Base-by-base conservation (phyloP, 495 filamentous ascomycete genomes). In the Recurvomyces mirabilis region DNA sequence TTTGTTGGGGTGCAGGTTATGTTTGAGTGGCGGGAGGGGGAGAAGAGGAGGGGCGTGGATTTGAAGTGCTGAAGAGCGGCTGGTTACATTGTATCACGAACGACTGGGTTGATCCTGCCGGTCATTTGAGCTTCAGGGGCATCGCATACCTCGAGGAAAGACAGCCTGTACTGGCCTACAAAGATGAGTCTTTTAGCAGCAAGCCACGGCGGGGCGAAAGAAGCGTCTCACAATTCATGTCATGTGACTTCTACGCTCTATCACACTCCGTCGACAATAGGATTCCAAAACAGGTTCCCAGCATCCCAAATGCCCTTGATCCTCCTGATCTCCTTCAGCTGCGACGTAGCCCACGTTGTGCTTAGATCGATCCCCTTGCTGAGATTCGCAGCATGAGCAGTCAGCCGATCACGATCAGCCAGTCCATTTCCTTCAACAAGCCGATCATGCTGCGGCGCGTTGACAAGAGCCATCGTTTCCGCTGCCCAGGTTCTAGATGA, bases 1-100 rank as follows among this genome's bases (percentile, higher is more conserved):
- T 99, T 94, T 58, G 78, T 88, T 2, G 89, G 83, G 13, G 77
- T 80, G 14, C 88, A 95, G 68, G 67, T 94, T 47, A 99, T 96
- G 91, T 94, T 95, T 69, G 93, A 99, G 70, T 72, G 89, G 35
- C 66, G 91, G 38, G 82, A 95, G 65, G 70, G 70, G 50, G 91
- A 99, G 69, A 66, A 72, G 55, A 72, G 89, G 41, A 75, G 70
- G 33, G 91, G 91, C 1, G 84, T 96, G 44, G 70, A 79, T 48
- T 49, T 96, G 65, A 95, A 86, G 65, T 98, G 85, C 60, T 98
- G 26, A 29, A n/a, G 26, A n/a, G n/a, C n/a, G n/a, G n/a, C n/a
- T n/a, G n/a, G n/a, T n/a, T n/a, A n/a, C n/a, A n/a, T n/a, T n/a
- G n/a, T n/a, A n/a, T n/a, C n/a, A n/a, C n/a, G n/a, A n/a, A n/a